Evolutionary conservation across 352 stramenopile species (phyloP).

Genomic region (Albugo laibachii): DNA sequence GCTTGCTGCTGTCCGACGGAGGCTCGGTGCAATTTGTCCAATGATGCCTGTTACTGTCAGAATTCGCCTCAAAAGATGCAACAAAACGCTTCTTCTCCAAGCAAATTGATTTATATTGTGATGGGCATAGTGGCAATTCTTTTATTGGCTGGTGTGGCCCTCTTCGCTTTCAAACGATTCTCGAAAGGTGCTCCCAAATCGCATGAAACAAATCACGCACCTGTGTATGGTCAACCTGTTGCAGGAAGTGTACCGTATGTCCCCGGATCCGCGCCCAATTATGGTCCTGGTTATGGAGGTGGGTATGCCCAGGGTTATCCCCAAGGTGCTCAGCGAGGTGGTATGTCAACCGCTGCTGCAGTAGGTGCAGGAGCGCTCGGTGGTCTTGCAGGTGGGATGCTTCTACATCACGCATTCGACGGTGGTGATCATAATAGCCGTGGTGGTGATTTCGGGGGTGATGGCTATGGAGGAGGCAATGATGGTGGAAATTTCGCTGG

Average conservation of each 20-base stretch:
- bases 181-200: conserved; percentile 14
- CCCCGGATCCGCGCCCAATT: conserved; percentile 19
- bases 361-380: conserved; percentile 6
- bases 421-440: conserved; percentile 3
- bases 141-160: conserved; percentile 12
- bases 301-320: conserved; percentile 4
- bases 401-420: conserved; percentile 9
- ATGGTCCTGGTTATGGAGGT: conserved; percentile 11
- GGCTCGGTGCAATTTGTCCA: conserved; percentile 15
- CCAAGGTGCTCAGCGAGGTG: conserved; percentile 3
- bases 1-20: conserved; percentile 29
- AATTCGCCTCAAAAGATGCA: conserved; percentile 10
- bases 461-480: neutral
- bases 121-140: conserved; percentile 14
- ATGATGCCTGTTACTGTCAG: conserved; percentile 22
- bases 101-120: conserved; percentile 13
- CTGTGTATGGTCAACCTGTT: conserved; percentile 5
- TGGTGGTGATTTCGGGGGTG: conserved; percentile 1
- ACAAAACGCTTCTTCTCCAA: conserved; percentile 4
- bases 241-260: conserved; percentile 19
- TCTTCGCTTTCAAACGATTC: conserved; percentile 13
- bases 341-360: conserved; percentile 7
- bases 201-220: conserved; percentile 1
- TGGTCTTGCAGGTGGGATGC: conserved; percentile 8
- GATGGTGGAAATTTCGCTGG: conserved; percentile 6